These are phyloP conservation scores for Heliamphora pulchella DNA, from an alignment of 179 eudicot genomes.

Conservation along the genomic window DNA sequence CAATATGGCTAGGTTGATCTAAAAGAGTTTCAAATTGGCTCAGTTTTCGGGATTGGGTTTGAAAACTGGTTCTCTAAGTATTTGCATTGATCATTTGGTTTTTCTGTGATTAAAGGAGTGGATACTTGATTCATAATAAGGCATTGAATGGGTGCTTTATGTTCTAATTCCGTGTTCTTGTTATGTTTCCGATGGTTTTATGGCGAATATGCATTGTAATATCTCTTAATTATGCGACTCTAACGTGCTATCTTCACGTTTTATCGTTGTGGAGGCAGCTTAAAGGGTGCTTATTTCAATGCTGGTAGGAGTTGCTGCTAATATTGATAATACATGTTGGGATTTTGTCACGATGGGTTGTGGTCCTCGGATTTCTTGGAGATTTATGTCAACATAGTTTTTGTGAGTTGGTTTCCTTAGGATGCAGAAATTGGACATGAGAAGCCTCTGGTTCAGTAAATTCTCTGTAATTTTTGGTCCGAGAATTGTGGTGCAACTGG, in stretches of 20 bases:
- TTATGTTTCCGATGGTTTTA: too few relatives aligned
- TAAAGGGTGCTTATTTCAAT: conserved; percentile 9
- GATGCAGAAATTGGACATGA: conserved; percentile 60
- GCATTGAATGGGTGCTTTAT: too few relatives aligned
- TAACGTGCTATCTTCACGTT: too few relatives aligned
- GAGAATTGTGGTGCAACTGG: conserved; percentile 58
- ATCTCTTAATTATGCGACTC: too few relatives aligned
- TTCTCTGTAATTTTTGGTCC: conserved; percentile 43
- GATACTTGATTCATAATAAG: conserved; percentile 1
- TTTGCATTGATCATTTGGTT: conserved; percentile 13
- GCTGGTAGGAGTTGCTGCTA: conserved; percentile 15
- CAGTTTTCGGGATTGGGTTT: background rate
- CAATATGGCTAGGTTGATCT: conserved; percentile 21
- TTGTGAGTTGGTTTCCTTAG: conserved; percentile 12
- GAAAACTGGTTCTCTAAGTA: background rate
- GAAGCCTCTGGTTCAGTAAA: conserved; percentile 64
- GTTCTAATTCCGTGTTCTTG: too few relatives aligned
- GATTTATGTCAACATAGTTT: conserved; percentile 30
- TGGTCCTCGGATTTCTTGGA: conserved; percentile 31
- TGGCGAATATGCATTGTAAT: too few relatives aligned
- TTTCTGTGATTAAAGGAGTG: background rate
- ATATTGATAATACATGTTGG: conserved; percentile 9
- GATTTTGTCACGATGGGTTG: conserved; percentile 22
- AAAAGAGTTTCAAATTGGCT: background rate
- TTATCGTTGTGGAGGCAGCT: too few relatives aligned